These are phyloP conservation scores for Pseudozyma flocculosa DNA, from an alignment of 1,284 basidiomycete genomes.

Conservation along the genomic window DNA sequence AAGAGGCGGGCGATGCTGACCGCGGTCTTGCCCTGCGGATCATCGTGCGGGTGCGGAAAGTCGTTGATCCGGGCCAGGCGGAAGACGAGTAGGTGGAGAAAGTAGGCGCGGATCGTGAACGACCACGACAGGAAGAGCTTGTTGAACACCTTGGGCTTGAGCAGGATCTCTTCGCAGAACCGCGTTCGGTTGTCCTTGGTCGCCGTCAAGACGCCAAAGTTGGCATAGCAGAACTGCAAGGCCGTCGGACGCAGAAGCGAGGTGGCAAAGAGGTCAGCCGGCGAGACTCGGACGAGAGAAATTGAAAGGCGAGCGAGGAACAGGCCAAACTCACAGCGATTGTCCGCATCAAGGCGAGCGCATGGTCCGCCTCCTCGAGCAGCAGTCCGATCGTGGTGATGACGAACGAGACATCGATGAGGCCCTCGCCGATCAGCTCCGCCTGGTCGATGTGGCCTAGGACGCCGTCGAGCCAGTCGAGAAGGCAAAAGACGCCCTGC, in stretches of 20 bases:
- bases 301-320: too few relatives aligned
- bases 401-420: slow-evolving; percentile 50
- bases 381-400: slow-evolving; percentile 45
- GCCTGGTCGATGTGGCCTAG: slow-evolving; percentile 49
- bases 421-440: slow-evolving; percentile 34
- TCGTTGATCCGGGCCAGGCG: slow-evolving; percentile 49
- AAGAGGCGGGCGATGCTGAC: slow-evolving; percentile 41
- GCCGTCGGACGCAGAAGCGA: background rate
- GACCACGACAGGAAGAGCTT: slow-evolving; percentile 56
- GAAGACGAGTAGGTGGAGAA: slow-evolving; percentile 52
- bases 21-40: slow-evolving; percentile 35
- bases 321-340: slow-evolving; percentile 35
- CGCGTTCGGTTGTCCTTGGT: slow-evolving; percentile 35
- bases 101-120: slow-evolving; percentile 55
- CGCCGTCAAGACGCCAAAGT: slow-evolving; percentile 47
- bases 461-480: slow-evolving; percentile 53
- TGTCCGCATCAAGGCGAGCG: slow-evolving; percentile 52
- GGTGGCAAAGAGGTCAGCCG: too few relatives aligned
- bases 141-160: slow-evolving; percentile 45
- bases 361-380: slow-evolving; percentile 51
- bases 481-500: slow-evolving; percentile 52
- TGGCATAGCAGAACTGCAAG: slow-evolving; percentile 46
- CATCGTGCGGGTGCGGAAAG: slow-evolving; percentile 38
- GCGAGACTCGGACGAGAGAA: too few relatives aligned
- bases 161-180: slow-evolving; percentile 51